A percentile compares a stretch with the other conserved stretches of the same genome.
These are phyloP conservation scores for Albugo laibachii DNA, from an alignment of 352 stramenopile species.

Conservation along the genomic window DNA sequence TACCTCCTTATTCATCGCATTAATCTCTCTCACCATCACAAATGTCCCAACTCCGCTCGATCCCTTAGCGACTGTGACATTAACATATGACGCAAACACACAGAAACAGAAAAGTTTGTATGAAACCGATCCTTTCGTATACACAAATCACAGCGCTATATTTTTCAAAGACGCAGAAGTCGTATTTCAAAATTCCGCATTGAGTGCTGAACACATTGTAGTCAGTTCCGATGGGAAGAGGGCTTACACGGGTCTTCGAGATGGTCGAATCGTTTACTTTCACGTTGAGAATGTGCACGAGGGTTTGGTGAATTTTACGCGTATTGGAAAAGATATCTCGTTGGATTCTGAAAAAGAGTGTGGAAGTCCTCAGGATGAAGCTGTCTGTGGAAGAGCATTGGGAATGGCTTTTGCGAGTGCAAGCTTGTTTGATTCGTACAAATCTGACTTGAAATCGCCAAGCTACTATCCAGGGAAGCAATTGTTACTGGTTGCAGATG, in stretches of 20 bases:
- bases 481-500: conserved; percentile 37
- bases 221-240: conserved; percentile 5
- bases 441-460: conserved; percentile 17
- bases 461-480: conserved; percentile 20
- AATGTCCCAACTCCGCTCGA: too few species aligned
- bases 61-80: too few species aligned
- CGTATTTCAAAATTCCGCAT: conserved; percentile 15
- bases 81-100: too few species aligned
- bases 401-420: conserved; percentile 22
- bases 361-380: conserved; percentile 11
- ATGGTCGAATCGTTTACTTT: conserved; percentile 34
- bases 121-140: too few species aligned
- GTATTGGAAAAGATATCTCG: conserved; percentile 16
- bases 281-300: conserved; percentile 3
- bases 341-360: conserved; percentile 10
- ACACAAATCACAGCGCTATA: not conserved
- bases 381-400: conserved; percentile 25
- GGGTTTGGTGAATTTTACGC: conserved; percentile 18
- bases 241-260: conserved; percentile 20
- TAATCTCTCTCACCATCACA: too few species aligned
- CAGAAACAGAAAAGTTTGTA: too few species aligned
- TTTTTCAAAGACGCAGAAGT: conserved; percentile 11
- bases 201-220: conserved; percentile 22
- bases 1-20: too few species aligned
- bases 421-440: conserved; percentile 20